Conservation (phyloP, 305 asterid genomes). For the Vinca major region DNA sequence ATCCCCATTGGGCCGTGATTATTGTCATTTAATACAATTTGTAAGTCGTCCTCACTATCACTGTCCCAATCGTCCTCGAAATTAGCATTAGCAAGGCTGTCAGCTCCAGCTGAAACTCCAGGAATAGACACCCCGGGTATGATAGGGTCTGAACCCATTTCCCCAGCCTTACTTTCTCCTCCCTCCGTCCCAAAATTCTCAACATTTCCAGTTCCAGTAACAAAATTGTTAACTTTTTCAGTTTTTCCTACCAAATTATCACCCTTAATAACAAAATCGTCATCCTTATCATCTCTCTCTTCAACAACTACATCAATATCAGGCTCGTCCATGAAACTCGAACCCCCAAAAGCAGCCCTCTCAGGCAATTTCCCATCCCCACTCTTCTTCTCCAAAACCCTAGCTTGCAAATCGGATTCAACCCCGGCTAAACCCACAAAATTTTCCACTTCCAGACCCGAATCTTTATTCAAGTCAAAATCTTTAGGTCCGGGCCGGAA, state of each 20-base stretch:
- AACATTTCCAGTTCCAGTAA: constrained; percentile 17
- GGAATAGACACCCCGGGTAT: constrained; percentile 44
- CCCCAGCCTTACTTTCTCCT: constrained; percentile 12
- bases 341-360: constrained; percentile 23
- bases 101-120: constrained; percentile 35
- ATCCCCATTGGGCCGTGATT: constrained; percentile 60
- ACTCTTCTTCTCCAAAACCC: constrained; percentile 49
- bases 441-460: constrained; percentile 22
- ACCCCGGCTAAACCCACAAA: constrained; percentile 24
- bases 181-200: constrained; percentile 24
- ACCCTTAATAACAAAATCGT: constrained; percentile 39
- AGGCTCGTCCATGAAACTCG: constrained; percentile 50
- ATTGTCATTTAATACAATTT: constrained; percentile 73
- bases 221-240: constrained; percentile 12
- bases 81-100: constrained; percentile 29
- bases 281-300: constrained; percentile 52
- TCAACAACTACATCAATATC: constrained; percentile 56
- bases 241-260: constrained; percentile 16
- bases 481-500: constrained; percentile 21
- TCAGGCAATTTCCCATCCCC: constrained; percentile 28
- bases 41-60: constrained; percentile 95
- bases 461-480: constrained; percentile 37
- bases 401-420: constrained; percentile 25
- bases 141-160: constrained; percentile 13
- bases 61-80: constrained; percentile 72